Evolutionary conservation across 495 filamentous ascomycete species (phyloP), one percentile per base, ranked within the genome.

Genomic region (Aspergillus taichungensis): DNA sequence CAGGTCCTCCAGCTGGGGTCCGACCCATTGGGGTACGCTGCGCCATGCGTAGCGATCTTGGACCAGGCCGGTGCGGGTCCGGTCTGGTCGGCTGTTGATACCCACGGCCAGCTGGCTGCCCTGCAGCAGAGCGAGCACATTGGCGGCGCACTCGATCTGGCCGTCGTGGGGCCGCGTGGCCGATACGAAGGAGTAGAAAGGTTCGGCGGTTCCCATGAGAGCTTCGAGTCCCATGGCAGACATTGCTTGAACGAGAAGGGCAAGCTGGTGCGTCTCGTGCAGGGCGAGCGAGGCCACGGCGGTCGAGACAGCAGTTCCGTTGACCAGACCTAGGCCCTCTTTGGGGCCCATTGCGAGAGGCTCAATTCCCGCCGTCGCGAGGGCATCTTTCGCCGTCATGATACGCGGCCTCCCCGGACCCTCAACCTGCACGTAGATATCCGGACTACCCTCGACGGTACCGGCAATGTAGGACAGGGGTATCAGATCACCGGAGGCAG

Each of bases 21-120:
- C 78, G 14, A 84, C 64, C 80, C 81, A 85, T 51, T 85, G 80
- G 6, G 79, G 68, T 1, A 77, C 69, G 0, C 72, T 82, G 36
- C 82, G 72, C 2, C 77, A 52, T 0, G 78, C 64, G 53, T 85
- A 84, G 6, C 81, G 73, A 52, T 85, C 81, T 48, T 85, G 82
- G 31, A 66, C 62, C 8, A 83, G 59, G 18, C 49, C 56, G n/a
- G 63, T 56, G 11, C 55, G 50, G 24, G 51, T 40, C 41, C 61
- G 50, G 10, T 52, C 42, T 42, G 27, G 60, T 31, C 42, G 47
- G 43, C n/a, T 51, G 28, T 55, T n/a, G 3, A 53, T 33, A 27
- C 43, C 50, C 6, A 44, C 39, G 34, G 49, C 64, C 8, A 73
- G 55, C 7, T 50, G 40, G 5, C 69, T 71, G 14, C 61, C 61